Evolutionary conservation across 495 filamentous ascomycete species (phyloP).

Genomic region (Penicillium salamii): DNA sequence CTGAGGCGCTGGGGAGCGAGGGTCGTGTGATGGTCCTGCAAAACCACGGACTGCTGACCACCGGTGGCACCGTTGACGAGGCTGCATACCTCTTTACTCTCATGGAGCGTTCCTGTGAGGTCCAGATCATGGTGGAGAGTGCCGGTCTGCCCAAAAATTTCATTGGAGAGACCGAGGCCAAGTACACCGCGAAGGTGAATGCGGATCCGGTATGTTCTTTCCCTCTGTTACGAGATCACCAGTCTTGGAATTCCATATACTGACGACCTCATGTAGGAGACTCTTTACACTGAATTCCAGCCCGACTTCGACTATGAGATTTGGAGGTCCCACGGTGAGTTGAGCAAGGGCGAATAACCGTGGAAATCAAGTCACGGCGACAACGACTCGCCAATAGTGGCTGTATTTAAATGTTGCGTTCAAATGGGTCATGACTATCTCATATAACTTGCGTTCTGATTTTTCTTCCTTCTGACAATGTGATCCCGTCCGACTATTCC

Average conservation of each 20-base stretch:
- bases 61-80: slow-evolving; percentile 54
- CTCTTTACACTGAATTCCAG: slow-evolving; percentile 17
- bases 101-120: slow-evolving; percentile 28
- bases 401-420: no score
- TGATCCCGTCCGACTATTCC: no score
- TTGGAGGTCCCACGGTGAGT: background rate
- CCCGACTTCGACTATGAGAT: slow-evolving; percentile 20
- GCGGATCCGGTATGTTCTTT: slow-evolving; percentile 12
- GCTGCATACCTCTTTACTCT: slow-evolving; percentile 52
- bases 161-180: slow-evolving; percentile 16
- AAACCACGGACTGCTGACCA: slow-evolving; percentile 56
- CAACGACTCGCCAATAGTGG: no score
- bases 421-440: no score
- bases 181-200: slow-evolving; percentile 6
- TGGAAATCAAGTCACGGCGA: no score
- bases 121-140: slow-evolving; percentile 46
- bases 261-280: slow-evolving; percentile 7
- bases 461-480: no score
- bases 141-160: slow-evolving; percentile 48
- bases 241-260: background rate
- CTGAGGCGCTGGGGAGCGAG: slow-evolving; percentile 36
- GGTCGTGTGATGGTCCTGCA: slow-evolving; percentile 47
- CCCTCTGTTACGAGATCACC: no score
- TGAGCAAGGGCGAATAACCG: background rate
- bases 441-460: no score